Evolutionary conservation across 306 rosid genomes (phyloP).

Genomic region (Fagus sylvatica): DNA sequence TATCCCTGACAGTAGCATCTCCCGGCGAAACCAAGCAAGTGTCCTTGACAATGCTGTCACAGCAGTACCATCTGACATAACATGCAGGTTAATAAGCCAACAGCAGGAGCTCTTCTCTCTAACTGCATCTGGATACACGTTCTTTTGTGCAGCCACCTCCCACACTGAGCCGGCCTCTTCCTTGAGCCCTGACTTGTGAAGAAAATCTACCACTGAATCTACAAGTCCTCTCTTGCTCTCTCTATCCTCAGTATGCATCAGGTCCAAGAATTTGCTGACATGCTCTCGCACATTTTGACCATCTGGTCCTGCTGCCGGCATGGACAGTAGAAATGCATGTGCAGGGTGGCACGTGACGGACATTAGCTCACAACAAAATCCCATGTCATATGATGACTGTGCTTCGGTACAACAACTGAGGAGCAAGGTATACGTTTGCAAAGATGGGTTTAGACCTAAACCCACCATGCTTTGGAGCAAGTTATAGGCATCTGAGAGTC

Average conservation of each 20-base stretch:
- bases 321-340: conserved; percentile 66
- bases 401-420: conserved; percentile 95
- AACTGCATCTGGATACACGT: conserved; percentile 86
- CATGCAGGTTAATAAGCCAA: conserved; percentile 97
- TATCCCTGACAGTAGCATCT: conserved; percentile 71
- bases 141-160: conserved; percentile 87
- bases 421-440: conserved; percentile 87
- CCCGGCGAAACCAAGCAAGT: conserved; percentile 81
- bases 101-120: conserved; percentile 77
- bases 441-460: conserved; percentile 74
- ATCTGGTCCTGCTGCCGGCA: conserved; percentile 91
- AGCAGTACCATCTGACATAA: conserved; percentile 96
- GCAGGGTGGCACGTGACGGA: conserved; percentile 84
- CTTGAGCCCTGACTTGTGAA: conserved; percentile 93
- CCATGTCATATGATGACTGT: conserved; percentile 64
- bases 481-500: conserved; percentile 69
- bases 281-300: conserved; percentile 90
- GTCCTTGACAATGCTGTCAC: conserved; percentile 87
- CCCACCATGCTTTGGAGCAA: conserved; percentile 72
- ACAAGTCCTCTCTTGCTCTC: conserved; percentile 95
- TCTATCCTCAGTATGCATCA: conserved; percentile 89
- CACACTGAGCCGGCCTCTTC: conserved; percentile 97
- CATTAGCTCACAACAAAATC: conserved; percentile 77
- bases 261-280: conserved; percentile 66
- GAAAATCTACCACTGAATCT: conserved; percentile 97